Base-by-base conservation (phyloP, 495 filamentous ascomycete species). In the Hyaloscypha bicolor region DNA sequence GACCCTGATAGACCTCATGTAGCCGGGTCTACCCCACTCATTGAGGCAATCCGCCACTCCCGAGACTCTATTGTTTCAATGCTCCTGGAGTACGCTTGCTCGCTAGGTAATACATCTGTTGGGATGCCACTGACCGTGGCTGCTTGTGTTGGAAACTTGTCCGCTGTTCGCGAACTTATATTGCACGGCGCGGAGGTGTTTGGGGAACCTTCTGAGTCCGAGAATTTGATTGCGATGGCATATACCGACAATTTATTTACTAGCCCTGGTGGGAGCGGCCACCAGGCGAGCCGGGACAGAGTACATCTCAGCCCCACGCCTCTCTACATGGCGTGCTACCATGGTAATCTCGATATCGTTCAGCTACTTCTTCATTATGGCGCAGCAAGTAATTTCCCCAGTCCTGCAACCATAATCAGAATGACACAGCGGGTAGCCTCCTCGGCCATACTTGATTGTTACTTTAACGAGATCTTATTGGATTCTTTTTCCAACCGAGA, bases 71-170 rank as follows among this genome's bases (percentile, higher is more conserved):
- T 63, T 33, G 42, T 63, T 63, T 25, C 22, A 2, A 19, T 52
- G 14, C 45, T 63, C 11, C 60, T 63, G 5, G 25, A 30, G 16
- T 37, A 63, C 29, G 9, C 1, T 33, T 63, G 25, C 42, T 30
- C 9, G 3, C 32, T 52, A 22, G 60, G 45, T 8, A 21, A 63
- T 19, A 53, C 22, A 8, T 19, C 3, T 53, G 29, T 0, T 52
- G 56, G 37, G 21, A 63, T 63, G 60, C 60, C 60, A 29, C 45
- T 63, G 29, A 63, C 42, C 12, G 19, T 63, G 8, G 60, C 60
- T 32, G 60, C 25, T 32, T 63, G 25, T 33, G 12, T 52, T 6
- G 60, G 60, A 3, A 55, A 63, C 45, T 53, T 55, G 9, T 8
- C 11, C 29, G n/a, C 53, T 52, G 42, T 35, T 37, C 29, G 30